phyloP scores from a whole-genome alignment of 2,329 filamentous ascomycete genomes.

The Pyrenochaeta sp. region DNA sequence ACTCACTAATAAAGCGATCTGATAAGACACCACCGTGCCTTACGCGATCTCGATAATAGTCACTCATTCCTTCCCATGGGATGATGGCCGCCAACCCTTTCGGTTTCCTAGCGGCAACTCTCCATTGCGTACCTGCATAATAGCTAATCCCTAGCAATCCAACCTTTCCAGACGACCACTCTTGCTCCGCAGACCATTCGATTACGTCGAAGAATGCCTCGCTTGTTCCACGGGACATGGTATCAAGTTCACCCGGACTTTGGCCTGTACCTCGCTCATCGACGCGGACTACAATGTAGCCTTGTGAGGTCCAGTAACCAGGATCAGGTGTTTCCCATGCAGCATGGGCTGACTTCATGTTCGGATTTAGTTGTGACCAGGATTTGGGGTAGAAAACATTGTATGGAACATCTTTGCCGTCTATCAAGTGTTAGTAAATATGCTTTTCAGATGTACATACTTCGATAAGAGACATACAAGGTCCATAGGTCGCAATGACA shows the following conservation, averaged over 20 bases:
- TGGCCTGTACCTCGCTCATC: conserved; percentile 60
- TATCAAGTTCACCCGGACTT: conserved; percentile 59
- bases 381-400: conserved; percentile 55
- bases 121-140: conserved; percentile 64
- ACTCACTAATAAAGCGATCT: no score
- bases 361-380: conserved; percentile 38
- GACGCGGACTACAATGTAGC: conserved; percentile 42
- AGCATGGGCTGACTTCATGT: conserved; percentile 37
- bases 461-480: conserved; percentile 76
- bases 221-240: conserved; percentile 62
- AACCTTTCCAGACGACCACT: conserved; percentile 62
- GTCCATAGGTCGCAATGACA: conserved; percentile 72
- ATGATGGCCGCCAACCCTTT: conserved; percentile 62
- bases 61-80: conserved; percentile 66
- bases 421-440: conserved; percentile 62
- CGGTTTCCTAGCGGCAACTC: conserved; percentile 61
- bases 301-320: conserved; percentile 35
- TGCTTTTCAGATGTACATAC: no score
- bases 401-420: conserved; percentile 7
- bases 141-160: conserved; percentile 62
- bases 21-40: conserved; percentile 39
- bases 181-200: conserved; percentile 61
- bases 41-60: conserved; percentile 61
- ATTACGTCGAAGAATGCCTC: conserved; percentile 62
- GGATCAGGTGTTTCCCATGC: conserved; percentile 51